Evolutionary conservation across 2,329 filamentous ascomycete species (phyloP), one percentile per base, ranked within the genome.

Genomic region (Pyrenophora teres): DNA sequence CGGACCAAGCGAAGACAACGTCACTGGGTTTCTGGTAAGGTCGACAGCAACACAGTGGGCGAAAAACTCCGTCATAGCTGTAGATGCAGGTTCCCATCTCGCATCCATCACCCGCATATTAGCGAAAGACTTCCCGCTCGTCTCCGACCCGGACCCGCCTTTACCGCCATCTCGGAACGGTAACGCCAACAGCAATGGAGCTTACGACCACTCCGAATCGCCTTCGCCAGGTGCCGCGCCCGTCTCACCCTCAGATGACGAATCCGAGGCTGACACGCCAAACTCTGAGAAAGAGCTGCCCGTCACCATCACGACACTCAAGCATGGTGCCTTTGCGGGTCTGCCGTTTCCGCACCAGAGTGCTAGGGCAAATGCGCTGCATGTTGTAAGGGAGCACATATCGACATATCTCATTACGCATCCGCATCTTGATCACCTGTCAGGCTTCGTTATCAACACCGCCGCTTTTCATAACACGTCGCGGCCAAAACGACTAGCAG

Each of bases 401-500:
- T 90, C 93, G 39, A 89, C 91, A 0, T 94, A 93, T 68, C 84
- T 97, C 56, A 91, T 99, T 65, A 99, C 93, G 0, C 94, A 99
- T 73, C 90, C 94, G n/a, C 94, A 99, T 75, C 82, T 99, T 1
- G 94, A 99, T 68, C 94, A 99, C 73, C 86, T 97, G 18, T 87
- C 90, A 16, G 94, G 89, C 9, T 90, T 97, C 62, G 90, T 94
- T 27, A 87, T 97, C 71, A 97, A 97, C 73, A 97, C 93, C 0
- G 92, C 94, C 4, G 87, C 89, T 3, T 84, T 95, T 16, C 87
- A 90, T 25, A 89, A 89, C 25, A 84, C 88, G 2, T 85, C 87
- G 23, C 79, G 81, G 27, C 90, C 92, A 0, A 99, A 97, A 74
- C 85, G 88, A 19, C 79, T 99, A 12, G 92, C 93, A 1, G 93